Evolutionary conservation across 345 rosid species (phyloP).

Genomic region (Reutealis trisperma): DNA sequence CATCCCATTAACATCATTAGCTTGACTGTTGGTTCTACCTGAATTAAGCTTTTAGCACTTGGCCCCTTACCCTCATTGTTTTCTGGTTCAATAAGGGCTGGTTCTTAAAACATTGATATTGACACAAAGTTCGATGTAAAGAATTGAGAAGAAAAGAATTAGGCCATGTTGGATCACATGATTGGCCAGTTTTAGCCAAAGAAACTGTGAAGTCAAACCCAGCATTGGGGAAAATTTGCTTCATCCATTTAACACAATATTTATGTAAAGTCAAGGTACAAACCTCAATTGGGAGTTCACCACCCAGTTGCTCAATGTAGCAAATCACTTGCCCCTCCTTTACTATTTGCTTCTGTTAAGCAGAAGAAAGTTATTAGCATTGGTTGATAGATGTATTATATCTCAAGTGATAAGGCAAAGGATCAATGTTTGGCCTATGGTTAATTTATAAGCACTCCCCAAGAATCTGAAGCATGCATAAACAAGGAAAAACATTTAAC

Average conservation of each 20-base stretch:
- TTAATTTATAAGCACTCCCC: neutral
- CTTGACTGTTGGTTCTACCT: neutral
- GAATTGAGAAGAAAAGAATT: neutral
- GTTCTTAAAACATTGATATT: neutral
- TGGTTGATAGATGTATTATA: constrained; percentile 6
- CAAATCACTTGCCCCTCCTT: constrained; percentile 92
- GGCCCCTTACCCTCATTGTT: too few relatives aligned
- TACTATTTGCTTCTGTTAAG: constrained; percentile 73
- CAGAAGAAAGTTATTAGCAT: constrained; percentile 23
- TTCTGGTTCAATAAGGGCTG: too few relatives aligned
- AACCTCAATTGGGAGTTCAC: constrained; percentile 81
- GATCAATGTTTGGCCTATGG: neutral
- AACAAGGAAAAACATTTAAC: neutral
- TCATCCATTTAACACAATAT: neutral
- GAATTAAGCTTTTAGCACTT: too few relatives aligned
- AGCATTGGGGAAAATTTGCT: neutral
- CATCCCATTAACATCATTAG: neutral
- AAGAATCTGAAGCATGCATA: neutral
- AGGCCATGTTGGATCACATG: neutral
- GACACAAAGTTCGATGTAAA: neutral
- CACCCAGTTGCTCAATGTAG: constrained; percentile 83
- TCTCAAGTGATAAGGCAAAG: neutral
- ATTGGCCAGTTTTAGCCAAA: neutral
- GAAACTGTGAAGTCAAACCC: neutral
- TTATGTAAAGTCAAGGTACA: neutral